A percentile compares a stretch with the other conserved stretches of the same genome.
phyloP scores from a whole-genome alignment of 805 yeast genomes.

The Teunomyces gatunensis region DNA sequence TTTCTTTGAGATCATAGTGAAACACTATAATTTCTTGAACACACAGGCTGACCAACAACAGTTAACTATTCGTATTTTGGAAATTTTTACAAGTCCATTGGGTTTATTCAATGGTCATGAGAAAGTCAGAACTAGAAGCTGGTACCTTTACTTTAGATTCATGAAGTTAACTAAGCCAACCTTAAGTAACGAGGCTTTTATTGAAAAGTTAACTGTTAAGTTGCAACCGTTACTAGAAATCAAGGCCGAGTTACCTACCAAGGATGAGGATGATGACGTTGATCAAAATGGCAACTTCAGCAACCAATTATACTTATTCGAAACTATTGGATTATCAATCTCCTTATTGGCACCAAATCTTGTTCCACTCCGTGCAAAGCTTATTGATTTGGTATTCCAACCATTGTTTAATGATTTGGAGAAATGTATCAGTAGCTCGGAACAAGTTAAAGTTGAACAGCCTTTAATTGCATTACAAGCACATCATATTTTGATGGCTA shows the following conservation, averaged over 20 bases:
- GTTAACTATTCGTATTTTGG: slow-evolving; percentile 61
- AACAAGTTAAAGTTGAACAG: slow-evolving; percentile 33
- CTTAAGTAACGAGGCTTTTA: slow-evolving; percentile 45
- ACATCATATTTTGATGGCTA: slow-evolving; percentile 83
- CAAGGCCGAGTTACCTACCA: slow-evolving; percentile 52
- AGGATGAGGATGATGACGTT: slow-evolving; percentile 56
- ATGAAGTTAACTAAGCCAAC: slow-evolving; percentile 70
- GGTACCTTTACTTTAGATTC: slow-evolving; percentile 87
- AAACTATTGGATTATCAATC: slow-evolving; percentile 77
- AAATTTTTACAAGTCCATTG: slow-evolving; percentile 72
- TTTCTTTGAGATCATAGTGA: slow-evolving; percentile 81
- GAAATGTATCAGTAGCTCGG: slow-evolving; percentile 45
- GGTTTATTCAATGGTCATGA: slow-evolving; percentile 77
- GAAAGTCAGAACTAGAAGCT: slow-evolving; percentile 78
- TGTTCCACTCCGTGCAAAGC: slow-evolving; percentile 31
- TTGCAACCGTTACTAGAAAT: slow-evolving; percentile 63
- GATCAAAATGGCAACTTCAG: slow-evolving; percentile 59
- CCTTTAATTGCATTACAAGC: slow-evolving; percentile 60
- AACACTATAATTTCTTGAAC: slow-evolving; percentile 64
- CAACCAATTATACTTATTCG: slow-evolving; percentile 79
- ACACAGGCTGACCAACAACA: slow-evolving; percentile 39
- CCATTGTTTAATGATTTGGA: slow-evolving; percentile 77
- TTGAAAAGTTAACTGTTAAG: slow-evolving; percentile 57
- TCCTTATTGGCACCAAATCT: slow-evolving; percentile 33
- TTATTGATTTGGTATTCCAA: slow-evolving; percentile 65